Evolutionary conservation across 148 eudicot species (phyloP).

Genomic region (Oxyria digyna): DNA sequence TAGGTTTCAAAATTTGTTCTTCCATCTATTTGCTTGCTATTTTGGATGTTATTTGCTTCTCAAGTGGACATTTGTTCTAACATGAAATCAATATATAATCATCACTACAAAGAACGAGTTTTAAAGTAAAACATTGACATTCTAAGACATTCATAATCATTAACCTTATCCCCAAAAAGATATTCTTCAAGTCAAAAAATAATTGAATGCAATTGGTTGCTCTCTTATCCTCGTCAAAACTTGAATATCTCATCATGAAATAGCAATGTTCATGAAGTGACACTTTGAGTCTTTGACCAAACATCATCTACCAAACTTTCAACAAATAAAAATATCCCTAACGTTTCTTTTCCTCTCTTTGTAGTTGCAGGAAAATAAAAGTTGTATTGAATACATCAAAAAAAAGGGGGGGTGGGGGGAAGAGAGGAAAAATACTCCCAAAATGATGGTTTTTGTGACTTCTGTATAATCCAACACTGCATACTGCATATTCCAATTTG

Average conservation of each 20-base stretch:
- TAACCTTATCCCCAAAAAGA: background rate
- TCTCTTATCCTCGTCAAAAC: background rate
- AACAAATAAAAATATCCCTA: no score
- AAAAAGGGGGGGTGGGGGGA: no score
- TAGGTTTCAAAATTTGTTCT: background rate
- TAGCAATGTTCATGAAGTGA: background rate
- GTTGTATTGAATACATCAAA: background rate
- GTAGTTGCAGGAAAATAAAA: background rate
- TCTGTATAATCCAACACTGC: background rate
- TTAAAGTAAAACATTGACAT: no score
- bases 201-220: background rate
- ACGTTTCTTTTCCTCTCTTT: no score
- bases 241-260: background rate
- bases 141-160: no score
- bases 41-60: no score
- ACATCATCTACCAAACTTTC: background rate
- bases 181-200: background rate
- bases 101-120: no score
- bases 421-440: background rate
- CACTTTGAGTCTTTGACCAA: background rate
- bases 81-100: no score
- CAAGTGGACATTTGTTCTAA: no score
- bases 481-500: background rate
- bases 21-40: background rate
- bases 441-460: constrained; percentile 5